These are phyloP conservation scores for Knufia fluminis DNA, from an alignment of 2,329 filamentous ascomycete species.

Conservation along the genomic window DNA sequence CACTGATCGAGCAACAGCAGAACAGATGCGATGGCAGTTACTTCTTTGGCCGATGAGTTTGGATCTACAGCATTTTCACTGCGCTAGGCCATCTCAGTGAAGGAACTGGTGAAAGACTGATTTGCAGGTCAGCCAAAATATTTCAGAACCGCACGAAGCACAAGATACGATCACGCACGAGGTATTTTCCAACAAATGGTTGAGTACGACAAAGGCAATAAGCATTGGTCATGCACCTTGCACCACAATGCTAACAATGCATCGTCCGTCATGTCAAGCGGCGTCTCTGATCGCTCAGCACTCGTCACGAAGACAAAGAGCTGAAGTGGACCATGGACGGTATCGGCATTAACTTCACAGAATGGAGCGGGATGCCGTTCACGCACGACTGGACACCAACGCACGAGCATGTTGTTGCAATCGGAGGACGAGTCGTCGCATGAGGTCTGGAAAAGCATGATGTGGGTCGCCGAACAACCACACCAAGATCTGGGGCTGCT, in stretches of 20 bases:
- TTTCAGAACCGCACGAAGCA: too few relatives aligned
- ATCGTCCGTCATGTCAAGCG: neutral
- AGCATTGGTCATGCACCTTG: neutral
- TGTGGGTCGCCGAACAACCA: neutral
- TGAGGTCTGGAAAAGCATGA: neutral
- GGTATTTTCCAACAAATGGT: too few relatives aligned
- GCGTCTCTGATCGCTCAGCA: neutral
- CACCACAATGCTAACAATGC: neutral
- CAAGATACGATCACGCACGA: too few relatives aligned
- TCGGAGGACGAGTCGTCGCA: neutral
- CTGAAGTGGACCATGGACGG: neutral
- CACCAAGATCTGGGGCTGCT: neutral
- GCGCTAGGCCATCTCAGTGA: neutral
- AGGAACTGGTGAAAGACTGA: neutral
- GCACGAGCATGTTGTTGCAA: neutral
- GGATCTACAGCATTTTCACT: neutral
- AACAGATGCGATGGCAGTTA: neutral
- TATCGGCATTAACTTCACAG: neutral
- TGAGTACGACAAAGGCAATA: too few relatives aligned
- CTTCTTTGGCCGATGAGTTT: neutral
- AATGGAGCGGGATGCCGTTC: neutral
- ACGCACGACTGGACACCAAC: neutral
- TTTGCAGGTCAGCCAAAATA: too few relatives aligned
- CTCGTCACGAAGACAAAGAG: too few relatives aligned
- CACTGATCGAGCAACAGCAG: neutral